Evolutionary conservation across 1,284 basidiomycete genomes (phyloP), one percentile per base, ranked within the genome.

Genomic region (Hymenochaete sp.): DNA sequence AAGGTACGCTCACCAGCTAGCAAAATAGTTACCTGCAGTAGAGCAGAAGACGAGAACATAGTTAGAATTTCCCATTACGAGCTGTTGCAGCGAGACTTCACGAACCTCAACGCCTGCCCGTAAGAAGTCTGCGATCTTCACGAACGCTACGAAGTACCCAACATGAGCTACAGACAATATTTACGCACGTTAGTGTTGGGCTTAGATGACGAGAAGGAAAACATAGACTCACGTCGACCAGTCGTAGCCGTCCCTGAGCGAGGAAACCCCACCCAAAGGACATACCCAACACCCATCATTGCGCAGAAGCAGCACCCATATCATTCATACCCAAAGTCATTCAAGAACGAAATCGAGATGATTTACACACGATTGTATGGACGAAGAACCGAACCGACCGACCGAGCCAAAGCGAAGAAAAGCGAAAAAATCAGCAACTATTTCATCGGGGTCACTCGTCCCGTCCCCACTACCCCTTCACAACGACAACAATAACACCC

Each of bases 61-160:
- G 32, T 35, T 5, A 10, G 14, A 31, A 31, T 10, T 10, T 10
- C 28, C 28, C 28, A 33, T 18, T 19, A 18, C 7, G 26, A 7
- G 5, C 18, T 7, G 11, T 28, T n/a, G 19, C 18, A 31, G 18
- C 5, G 16, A 7, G 36, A n/a, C 32, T 14, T 21, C 11, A 54
- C 63, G 49, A 47, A 82, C 81, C 63, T 82, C 82, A 9, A 95
- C 92, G 24, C 83, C 95, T 1, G 93, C 95, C 33, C 80, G 77
- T 44, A 98, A 67, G 64, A 98, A 98, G 70, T 98, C 96, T 28
- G 93, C 93, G 47, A 98, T 92, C 71, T 99, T 99, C 40, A 82
- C 84, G 48, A 98, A 68, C 3, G 96, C 82, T 0, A 96, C 95
- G 61, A 97, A 93, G 72, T 99, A 99, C 9, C 91, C 96, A 51